Conservation (phyloP, 108 stramenopile genomes). For the Bacterosira constricta region DNA sequence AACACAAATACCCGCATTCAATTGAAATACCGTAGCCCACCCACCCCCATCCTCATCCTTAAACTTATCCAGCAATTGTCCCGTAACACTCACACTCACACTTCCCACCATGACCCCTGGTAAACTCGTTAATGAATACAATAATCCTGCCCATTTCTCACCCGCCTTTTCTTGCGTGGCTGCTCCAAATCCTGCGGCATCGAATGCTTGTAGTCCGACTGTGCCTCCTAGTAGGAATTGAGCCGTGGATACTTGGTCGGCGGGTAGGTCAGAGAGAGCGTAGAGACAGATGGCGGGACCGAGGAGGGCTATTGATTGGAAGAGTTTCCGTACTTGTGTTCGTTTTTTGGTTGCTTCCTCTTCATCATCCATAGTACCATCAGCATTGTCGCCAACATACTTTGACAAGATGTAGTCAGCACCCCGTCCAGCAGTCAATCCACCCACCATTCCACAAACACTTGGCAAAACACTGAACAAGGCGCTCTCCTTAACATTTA, state of each 20-base stretch:
- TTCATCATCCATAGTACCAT: conserved; percentile 4
- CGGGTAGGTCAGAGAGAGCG: conserved; percentile 58
- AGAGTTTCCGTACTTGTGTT: conserved; percentile 72
- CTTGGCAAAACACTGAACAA: conserved; percentile 71
- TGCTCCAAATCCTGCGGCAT: conserved; percentile 77
- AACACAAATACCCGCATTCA: conserved; percentile 65
- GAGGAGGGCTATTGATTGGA: conserved; percentile 79
- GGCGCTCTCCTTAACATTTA: conserved; percentile 79
- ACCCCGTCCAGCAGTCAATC: conserved; percentile 65
- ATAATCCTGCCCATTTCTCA: conserved; percentile 69
- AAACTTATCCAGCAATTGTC: conserved; percentile 70
- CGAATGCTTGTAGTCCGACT: conserved; percentile 73
- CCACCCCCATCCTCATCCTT: conserved; percentile 50
- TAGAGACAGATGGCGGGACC: conserved; percentile 77
- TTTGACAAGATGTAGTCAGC: conserved; percentile 65
- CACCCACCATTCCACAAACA: conserved; percentile 74
- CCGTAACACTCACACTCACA: conserved; percentile 65
- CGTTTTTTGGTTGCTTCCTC: conserved; percentile 33
- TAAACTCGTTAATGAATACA: conserved; percentile 71
- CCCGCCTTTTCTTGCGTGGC: conserved; percentile 86
- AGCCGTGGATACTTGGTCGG: conserved; percentile 54
- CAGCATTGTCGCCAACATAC: conserved; percentile 36
- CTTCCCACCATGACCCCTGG: conserved; percentile 79
- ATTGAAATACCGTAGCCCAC: conserved; percentile 68
- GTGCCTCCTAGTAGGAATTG: conserved; percentile 61